A percentile compares a stretch with the other conserved stretches of the same genome.
Evolutionary conservation across 2,329 filamentous ascomycete genomes (phyloP).

Genomic region (Lithohypha guttulata): DNA sequence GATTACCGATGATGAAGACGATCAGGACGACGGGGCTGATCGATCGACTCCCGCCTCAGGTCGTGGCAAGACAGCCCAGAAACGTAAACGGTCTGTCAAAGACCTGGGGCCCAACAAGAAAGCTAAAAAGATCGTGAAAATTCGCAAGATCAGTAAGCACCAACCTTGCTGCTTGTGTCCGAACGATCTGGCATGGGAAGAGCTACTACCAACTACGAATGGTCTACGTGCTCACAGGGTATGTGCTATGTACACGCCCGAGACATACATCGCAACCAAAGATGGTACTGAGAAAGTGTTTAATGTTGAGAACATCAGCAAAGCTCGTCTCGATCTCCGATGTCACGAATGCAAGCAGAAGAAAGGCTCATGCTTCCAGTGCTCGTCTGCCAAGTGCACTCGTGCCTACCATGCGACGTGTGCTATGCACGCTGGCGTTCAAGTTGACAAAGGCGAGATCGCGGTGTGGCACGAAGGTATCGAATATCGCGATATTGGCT

Average conservation of each 20-base stretch:
- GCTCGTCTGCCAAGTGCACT: conserved; percentile 86
- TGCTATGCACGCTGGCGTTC: conserved; percentile 80
- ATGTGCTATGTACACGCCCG: conserved; percentile 83
- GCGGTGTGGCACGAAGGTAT: conserved; percentile 80
- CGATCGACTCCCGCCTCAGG: conserved; percentile 69
- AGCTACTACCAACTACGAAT: conserved; percentile 78
- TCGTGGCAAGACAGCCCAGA: conserved; percentile 46
- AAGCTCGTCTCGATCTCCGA: conserved; percentile 79
- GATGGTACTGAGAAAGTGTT: conserved; percentile 60
- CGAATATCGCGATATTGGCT: conserved; percentile 83
- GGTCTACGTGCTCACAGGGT: conserved; percentile 77
- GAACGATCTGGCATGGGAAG: conserved; percentile 71
- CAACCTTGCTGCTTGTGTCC: conserved; percentile 79
- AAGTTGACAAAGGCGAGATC: conserved; percentile 76
- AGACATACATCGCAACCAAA: conserved; percentile 73
- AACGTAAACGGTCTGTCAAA: conserved; percentile 53
- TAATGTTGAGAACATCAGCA: conserved; percentile 71
- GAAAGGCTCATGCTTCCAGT: conserved; percentile 93
- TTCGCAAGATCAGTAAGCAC: conserved; percentile 49
- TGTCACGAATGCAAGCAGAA: conserved; percentile 92
- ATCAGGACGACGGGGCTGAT: conserved; percentile 53
- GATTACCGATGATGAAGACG: conserved; percentile 53
- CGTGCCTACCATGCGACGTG: conserved; percentile 92
- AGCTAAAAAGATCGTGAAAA: conserved; percentile 65
- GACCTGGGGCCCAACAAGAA: conserved; percentile 36